Conservation (phyloP, 1,284 basidiomycete genomes). For the Chondrostereum purpureum region DNA sequence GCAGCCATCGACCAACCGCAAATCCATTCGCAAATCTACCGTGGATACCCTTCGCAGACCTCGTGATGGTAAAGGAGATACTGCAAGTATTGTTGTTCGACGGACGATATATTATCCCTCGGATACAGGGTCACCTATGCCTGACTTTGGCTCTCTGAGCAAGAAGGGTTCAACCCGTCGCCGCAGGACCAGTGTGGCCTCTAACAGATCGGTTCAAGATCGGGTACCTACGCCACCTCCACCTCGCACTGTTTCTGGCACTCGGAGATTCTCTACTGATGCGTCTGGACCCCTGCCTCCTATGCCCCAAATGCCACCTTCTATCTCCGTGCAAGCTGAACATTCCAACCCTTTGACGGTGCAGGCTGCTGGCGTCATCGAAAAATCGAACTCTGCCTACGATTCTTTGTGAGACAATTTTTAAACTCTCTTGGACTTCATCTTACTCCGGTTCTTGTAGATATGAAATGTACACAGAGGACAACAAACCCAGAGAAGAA, state of each 20-base stretch:
- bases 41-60: slow-evolving; percentile 35
- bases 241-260: slow-evolving; percentile 42
- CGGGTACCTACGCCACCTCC: slow-evolving; percentile 78
- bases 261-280: slow-evolving; percentile 56
- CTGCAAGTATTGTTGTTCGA: slow-evolving; percentile 53
- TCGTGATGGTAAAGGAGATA: slow-evolving; percentile 31
- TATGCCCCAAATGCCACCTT: slow-evolving; percentile 56
- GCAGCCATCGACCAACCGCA: slow-evolving; percentile 24
- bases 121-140: slow-evolving; percentile 39
- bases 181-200: slow-evolving; percentile 52
- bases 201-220: slow-evolving; percentile 66
- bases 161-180: slow-evolving; percentile 53
- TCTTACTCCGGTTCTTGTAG: slow-evolving; percentile 32
- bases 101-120: slow-evolving; percentile 74
- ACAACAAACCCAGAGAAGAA: slow-evolving; percentile 30
- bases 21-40: slow-evolving; percentile 30
- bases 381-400: slow-evolving; percentile 61
- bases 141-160: slow-evolving; percentile 47
- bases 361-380: slow-evolving; percentile 34
- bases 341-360: slow-evolving; percentile 32
- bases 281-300: slow-evolving; percentile 63
- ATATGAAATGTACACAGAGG: slow-evolving; percentile 74
- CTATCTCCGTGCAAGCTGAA: slow-evolving; percentile 41
- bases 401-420: slow-evolving; percentile 62
- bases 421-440: slow-evolving; percentile 10